Evolutionary conservation across 2,329 filamentous ascomycete genomes (phyloP), one percentile per base, ranked within the genome.

Genomic region (Alternaria triticimaculans): DNA sequence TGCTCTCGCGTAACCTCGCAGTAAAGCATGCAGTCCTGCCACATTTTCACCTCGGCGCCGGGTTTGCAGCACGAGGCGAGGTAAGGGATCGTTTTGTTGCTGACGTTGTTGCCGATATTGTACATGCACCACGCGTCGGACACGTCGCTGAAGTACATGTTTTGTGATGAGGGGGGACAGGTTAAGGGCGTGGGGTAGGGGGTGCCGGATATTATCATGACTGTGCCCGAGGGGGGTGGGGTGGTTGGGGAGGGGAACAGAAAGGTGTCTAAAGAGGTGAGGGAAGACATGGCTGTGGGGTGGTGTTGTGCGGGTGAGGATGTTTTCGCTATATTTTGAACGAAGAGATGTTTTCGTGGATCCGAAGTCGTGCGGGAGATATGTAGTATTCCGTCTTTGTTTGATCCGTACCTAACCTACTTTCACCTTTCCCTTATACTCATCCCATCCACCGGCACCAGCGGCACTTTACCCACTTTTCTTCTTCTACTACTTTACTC

Each of bases 71-170:
- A 41, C 37, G 37, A 41, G 37, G 37, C 37, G 37, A 41, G 37
- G 37, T 41, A 41, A 1, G 37, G 37, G 37, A 41, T 41, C 37
- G 37, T 41, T 41, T 41, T 18, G n/a, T 41, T 41, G 37, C 37
- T 10, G 37, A 0, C 1, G 37, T 0, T 0, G 37, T 0, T 0
- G 37, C 0, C 37, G 15, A 41, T 18, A 0, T 18, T 10, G 37
- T 41, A 41, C 15, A 1, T 41, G 37, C 37, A 41, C 1, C 1
- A 41, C n/a, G 0, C 0, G 15, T 1, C 37, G 37, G 37, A 41
- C 0, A 41, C 37, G 37, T 41, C 37, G 37, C 37, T 41, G 37
- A 41, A 41, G 37, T 2, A 41, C 37, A 41, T 41, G 1, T 41
- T 1, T 41, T 0, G 15, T 3, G n/a, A 18, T 37, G 15, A 18